A percentile compares a stretch with the other conserved stretches of the same genome.
phyloP scores from a whole-genome alignment of 2,329 filamentous ascomycete species.

The Paramyrothecium sp. region DNA sequence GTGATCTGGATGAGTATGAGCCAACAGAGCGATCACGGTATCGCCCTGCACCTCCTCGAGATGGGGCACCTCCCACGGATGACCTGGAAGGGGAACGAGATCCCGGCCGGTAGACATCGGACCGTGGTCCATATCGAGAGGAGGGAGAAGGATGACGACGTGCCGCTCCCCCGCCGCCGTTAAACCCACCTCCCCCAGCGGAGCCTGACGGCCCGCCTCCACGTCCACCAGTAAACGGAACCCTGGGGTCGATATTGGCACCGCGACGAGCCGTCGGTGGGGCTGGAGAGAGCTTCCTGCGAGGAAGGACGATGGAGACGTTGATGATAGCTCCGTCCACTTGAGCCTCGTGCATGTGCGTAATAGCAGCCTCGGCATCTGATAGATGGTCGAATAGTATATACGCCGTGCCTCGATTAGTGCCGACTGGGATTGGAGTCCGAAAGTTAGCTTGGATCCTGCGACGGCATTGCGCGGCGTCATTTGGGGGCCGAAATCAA shows the following conservation, averaged over 20 bases:
- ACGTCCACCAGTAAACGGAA: constrained; percentile 27
- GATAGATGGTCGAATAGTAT: constrained; percentile 76
- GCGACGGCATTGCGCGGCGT: constrained; percentile 2
- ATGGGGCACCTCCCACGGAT: constrained; percentile 37
- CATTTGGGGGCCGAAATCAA: constrained; percentile 6
- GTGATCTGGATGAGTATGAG: constrained; percentile 47
- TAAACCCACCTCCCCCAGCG: constrained; percentile 23
- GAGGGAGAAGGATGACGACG: constrained; percentile 34
- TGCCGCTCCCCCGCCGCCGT: constrained; percentile 32
- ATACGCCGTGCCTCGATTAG: constrained; percentile 91
- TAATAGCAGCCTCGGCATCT: constrained; percentile 84
- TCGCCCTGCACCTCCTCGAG: constrained; percentile 30
- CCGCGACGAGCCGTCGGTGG: constrained; percentile 70
- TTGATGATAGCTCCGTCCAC: constrained; percentile 79
- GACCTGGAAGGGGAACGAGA: constrained; percentile 49
- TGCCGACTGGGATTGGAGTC: constrained; percentile 59
- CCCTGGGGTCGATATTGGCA: constrained; percentile 54
- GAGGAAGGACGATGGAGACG: constrained; percentile 85
- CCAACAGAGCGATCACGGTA: constrained; percentile 44
- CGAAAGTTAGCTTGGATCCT: constrained; percentile 12
- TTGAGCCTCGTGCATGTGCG: constrained; percentile 98
- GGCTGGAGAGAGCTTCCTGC: constrained; percentile 76
- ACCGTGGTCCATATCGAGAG: constrained; percentile 38
- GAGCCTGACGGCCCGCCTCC: constrained; percentile 26
- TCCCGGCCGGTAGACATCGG: constrained; percentile 63